Evolutionary conservation across 1,139 yeast species (phyloP).

Genomic region (Geotrichum carabidarum): DNA sequence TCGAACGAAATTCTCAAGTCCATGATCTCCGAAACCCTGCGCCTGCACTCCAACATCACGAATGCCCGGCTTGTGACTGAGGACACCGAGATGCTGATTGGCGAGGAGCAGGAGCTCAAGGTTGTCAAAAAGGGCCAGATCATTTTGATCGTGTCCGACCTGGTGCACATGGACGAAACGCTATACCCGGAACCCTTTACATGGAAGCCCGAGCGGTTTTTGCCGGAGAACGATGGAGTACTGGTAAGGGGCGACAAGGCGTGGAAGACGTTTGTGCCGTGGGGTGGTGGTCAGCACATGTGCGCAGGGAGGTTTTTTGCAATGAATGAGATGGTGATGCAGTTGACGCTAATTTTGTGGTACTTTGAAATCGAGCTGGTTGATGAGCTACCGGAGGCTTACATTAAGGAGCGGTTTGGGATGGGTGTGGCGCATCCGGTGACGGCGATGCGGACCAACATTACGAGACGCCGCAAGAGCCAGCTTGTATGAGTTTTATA

Average conservation of each 20-base stretch:
- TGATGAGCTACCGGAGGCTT: slow-evolving; percentile 9
- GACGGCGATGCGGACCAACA: slow-evolving; percentile 4
- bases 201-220: slow-evolving; percentile 16
- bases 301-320: slow-evolving; percentile 18
- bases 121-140: slow-evolving; percentile 15
- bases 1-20: slow-evolving; percentile 17
- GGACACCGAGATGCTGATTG: slow-evolving; percentile 13
- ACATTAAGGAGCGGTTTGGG: slow-evolving; percentile 17
- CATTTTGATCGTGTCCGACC: slow-evolving; percentile 7
- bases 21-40: slow-evolving; percentile 20
- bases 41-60: slow-evolving; percentile 19
- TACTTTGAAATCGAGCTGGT: slow-evolving; percentile 12
- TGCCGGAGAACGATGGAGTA: slow-evolving; percentile 6
- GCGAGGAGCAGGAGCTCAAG: slow-evolving; percentile 5
- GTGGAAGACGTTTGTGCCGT: slow-evolving; percentile 15
- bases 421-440: slow-evolving; percentile 14
- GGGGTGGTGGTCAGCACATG: slow-evolving; percentile 19
- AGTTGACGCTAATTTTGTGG: slow-evolving; percentile 11
- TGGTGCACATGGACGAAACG: slow-evolving; percentile 17
- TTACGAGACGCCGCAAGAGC: neutral
- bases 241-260: neutral
- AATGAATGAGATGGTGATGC: slow-evolving; percentile 15
- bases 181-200: slow-evolving; percentile 15
- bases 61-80: slow-evolving; percentile 13
- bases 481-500: neutral